Conservation (phyloP, 2,329 filamentous ascomycete genomes). For the Hypomyces perniciosus region DNA sequence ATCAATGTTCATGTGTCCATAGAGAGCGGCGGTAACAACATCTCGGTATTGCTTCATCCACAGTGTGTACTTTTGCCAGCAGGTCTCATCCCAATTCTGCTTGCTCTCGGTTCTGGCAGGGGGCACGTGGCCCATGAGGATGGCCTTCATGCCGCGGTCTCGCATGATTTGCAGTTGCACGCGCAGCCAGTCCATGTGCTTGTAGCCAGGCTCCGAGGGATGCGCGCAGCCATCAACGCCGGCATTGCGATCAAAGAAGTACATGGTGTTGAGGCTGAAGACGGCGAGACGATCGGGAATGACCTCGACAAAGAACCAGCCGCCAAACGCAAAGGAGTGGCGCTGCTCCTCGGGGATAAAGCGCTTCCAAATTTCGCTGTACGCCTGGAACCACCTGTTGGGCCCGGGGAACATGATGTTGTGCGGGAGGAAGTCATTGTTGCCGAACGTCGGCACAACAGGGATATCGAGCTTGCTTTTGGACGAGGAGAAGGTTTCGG, state of each 20-base stretch:
- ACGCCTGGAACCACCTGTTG: constrained; percentile 76
- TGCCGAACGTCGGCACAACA: constrained; percentile 84
- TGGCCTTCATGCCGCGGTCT: constrained; percentile 82
- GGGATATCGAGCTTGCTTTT: constrained; percentile 61
- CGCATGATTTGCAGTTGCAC: constrained; percentile 82
- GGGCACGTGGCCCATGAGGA: constrained; percentile 89
- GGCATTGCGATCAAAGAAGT: constrained; percentile 89
- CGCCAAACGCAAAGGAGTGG: constrained; percentile 85
- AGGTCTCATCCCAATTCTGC: constrained; percentile 89
- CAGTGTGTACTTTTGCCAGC: constrained; percentile 94
- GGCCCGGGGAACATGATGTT: constrained; percentile 86
- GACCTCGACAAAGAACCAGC: constrained; percentile 92
- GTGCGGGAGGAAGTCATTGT: constrained; percentile 96
- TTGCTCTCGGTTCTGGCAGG: constrained; percentile 82
- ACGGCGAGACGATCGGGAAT: constrained; percentile 80
- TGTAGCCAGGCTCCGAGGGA: constrained; percentile 78
- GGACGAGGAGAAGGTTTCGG: constrained; percentile 61
- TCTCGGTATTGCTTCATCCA: constrained; percentile 90
- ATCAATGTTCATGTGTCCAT: constrained; percentile 97
- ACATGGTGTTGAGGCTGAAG: constrained; percentile 92
- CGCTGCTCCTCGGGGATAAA: constrained; percentile 92
- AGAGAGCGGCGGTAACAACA: constrained; percentile 72
- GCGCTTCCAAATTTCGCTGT: constrained; percentile 69
- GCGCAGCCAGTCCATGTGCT: constrained; percentile 93
- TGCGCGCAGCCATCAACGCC: constrained; percentile 84